Evolutionary conservation across 495 filamentous ascomycete genomes (phyloP).

Genomic region (Glarea lozoyensis): DNA sequence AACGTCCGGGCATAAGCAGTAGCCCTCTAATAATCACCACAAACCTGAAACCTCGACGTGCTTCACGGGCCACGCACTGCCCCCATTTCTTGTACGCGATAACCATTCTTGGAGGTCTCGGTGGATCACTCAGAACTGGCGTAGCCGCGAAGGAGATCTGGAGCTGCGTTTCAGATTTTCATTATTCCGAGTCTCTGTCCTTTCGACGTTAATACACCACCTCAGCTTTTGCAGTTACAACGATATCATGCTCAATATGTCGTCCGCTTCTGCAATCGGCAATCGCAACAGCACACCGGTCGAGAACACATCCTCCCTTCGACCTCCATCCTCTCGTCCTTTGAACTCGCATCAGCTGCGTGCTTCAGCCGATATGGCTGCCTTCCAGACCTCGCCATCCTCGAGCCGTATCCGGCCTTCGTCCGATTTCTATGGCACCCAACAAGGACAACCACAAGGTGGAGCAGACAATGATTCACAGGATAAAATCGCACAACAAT

Average conservation of each 20-base stretch:
- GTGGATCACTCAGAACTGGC: slow-evolving; percentile 16
- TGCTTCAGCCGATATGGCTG: slow-evolving; percentile 94
- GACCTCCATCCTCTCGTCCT: slow-evolving; percentile 78
- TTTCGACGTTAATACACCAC: slow-evolving; percentile 9
- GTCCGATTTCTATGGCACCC: slow-evolving; percentile 85
- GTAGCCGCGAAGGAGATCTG: slow-evolving; percentile 9
- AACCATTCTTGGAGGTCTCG: slow-evolving; percentile 9
- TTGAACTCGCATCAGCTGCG: slow-evolving; percentile 78
- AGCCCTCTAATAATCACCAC: slow-evolving; percentile 12
- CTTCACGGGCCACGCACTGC: slow-evolving; percentile 12
- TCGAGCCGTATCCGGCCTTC: slow-evolving; percentile 83
- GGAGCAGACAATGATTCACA: slow-evolving; percentile 69
- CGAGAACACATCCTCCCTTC: slow-evolving; percentile 78
- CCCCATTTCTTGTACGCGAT: slow-evolving; percentile 5
- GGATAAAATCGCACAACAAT: slow-evolving; percentile 93
- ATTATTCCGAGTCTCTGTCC: slow-evolving; percentile 8
- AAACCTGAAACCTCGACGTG: slow-evolving; percentile 10
- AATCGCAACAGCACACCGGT: slow-evolving; percentile 93
- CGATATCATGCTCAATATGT: slow-evolving; percentile 36
- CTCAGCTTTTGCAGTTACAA: slow-evolving; percentile 18
- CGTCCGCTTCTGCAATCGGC: slow-evolving; percentile 60
- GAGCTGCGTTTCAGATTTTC: slow-evolving; percentile 22
- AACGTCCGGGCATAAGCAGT: slow-evolving; percentile 10
- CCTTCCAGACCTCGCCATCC: slow-evolving; percentile 65
- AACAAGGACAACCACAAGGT: slow-evolving; percentile 50